phyloP scores from a whole-genome alignment of 2,329 filamentous ascomycete species.

The Diaporthe capsici region DNA sequence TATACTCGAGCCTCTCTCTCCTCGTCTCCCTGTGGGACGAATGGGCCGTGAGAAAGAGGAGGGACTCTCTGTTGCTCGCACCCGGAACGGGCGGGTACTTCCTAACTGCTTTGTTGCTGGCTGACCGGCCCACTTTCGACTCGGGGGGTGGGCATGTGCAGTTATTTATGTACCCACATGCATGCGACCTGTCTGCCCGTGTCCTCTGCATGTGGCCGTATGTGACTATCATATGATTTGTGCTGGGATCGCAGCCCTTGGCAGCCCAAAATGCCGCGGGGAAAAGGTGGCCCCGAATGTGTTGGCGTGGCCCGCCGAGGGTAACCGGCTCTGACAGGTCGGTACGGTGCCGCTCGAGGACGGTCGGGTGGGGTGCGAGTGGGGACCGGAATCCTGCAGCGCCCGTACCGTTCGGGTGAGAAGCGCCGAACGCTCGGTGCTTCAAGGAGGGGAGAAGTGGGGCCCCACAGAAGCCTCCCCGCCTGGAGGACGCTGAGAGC shows the following conservation, averaged over 20 bases:
- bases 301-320: conserved; percentile 21
- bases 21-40: background rate
- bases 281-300: conserved; percentile 30
- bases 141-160: conserved; percentile 22
- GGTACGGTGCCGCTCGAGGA: conserved; percentile 18
- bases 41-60: background rate
- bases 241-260: background rate
- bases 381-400: conserved; percentile 16
- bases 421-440: conserved; percentile 14
- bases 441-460: background rate
- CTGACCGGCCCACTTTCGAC: conserved; percentile 16
- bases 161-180: conserved; percentile 33
- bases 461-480: background rate
- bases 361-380: conserved; percentile 3
- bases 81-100: conserved; percentile 29
- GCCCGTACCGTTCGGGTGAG: conserved; percentile 9
- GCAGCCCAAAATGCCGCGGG: conserved; percentile 11
- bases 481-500: background rate
- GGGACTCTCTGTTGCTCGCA: background rate
- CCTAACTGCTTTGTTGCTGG: background rate
- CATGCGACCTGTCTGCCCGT: conserved; percentile 6
- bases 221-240: conserved; percentile 25
- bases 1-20: background rate
- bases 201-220: conserved; percentile 8
- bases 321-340: conserved; percentile 32